phyloP scores from a whole-genome alignment of 805 yeast genomes.

The Candida easanensis region DNA sequence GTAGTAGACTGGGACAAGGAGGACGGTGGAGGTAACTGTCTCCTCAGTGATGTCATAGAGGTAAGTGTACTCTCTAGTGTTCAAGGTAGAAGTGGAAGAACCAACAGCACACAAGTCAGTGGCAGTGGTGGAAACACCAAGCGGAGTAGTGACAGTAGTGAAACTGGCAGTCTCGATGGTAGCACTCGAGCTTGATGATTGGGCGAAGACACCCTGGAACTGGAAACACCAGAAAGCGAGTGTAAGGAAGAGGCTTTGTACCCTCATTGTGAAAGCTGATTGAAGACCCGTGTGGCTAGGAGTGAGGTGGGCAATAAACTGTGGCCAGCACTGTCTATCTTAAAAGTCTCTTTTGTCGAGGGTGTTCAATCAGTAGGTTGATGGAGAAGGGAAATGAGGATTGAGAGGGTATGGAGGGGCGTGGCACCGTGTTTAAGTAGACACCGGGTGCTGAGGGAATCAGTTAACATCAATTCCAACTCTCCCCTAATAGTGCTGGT shows the following conservation, averaged over 20 bases:
- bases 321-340: slow-evolving; percentile 1
- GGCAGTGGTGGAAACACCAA: background rate
- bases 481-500: too few relatives aligned
- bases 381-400: background rate
- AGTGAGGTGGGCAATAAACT: background rate
- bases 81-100: slow-evolving; percentile 3
- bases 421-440: too few relatives aligned
- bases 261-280: slow-evolving; percentile 1
- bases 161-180: background rate
- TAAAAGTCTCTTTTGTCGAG: too few relatives aligned
- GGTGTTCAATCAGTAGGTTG: too few relatives aligned
- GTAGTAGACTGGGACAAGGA: slow-evolving; percentile 2
- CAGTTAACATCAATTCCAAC: too few relatives aligned
- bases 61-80: slow-evolving; percentile 9
- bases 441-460: too few relatives aligned
- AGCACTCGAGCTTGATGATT: background rate
- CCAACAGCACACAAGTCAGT: slow-evolving; percentile 7
- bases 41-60: slow-evolving; percentile 7
- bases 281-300: background rate
- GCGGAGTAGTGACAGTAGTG: background rate
- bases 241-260: background rate
- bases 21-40: slow-evolving; percentile 3
- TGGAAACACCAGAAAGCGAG: slow-evolving; percentile 1
- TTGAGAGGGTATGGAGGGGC: too few relatives aligned
- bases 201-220: slow-evolving; percentile 2